phyloP scores from a whole-genome alignment of 352 stramenopile genomes.

The Globisporangium middletonii region DNA sequence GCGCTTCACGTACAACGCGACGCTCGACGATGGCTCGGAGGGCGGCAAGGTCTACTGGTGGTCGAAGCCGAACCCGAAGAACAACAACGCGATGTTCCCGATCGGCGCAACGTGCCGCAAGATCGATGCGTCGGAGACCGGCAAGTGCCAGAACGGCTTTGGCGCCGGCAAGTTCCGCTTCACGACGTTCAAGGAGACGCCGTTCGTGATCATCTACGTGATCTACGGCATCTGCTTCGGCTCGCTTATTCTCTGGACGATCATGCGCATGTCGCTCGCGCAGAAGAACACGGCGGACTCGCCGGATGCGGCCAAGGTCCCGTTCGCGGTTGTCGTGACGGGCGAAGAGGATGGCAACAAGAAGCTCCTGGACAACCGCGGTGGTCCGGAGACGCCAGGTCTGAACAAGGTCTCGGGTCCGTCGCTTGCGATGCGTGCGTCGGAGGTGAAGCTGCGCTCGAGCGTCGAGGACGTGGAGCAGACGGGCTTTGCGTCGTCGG shows the following conservation, averaged over 20 bases:
- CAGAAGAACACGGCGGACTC: slow-evolving; percentile 1
- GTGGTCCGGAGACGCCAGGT: slow-evolving; percentile 38
- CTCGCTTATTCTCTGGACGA: slow-evolving; percentile 25
- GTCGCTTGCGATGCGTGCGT: slow-evolving; percentile 35
- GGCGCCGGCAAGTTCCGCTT: slow-evolving; percentile 30
- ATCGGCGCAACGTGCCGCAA: slow-evolving; percentile 36
- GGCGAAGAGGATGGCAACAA: slow-evolving; percentile 31
- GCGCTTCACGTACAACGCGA: slow-evolving; percentile 47
- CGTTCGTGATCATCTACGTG: slow-evolving; percentile 43
- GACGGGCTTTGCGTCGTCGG: slow-evolving; percentile 39
- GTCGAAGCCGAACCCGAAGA: slow-evolving; percentile 43
- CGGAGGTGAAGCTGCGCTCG: slow-evolving; percentile 37
- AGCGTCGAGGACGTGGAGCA: slow-evolving; percentile 47
- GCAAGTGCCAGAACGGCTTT: slow-evolving; percentile 21
- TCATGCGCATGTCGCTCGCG: slow-evolving; percentile 10
- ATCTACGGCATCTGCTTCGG: slow-evolving; percentile 38
- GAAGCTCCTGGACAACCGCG: slow-evolving; percentile 53
- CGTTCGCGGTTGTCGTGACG: slow-evolving; percentile 7
- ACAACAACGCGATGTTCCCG: slow-evolving; percentile 70
- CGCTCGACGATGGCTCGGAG: slow-evolving; percentile 40
- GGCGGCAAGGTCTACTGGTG: slow-evolving; percentile 48
- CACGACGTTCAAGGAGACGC: slow-evolving; percentile 43
- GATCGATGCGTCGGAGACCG: slow-evolving; percentile 20
- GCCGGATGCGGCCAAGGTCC: not conserved
- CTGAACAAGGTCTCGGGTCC: slow-evolving; percentile 22